These are phyloP conservation scores for Hyphopichia buzzinii DNA, from an alignment of 1,139 yeast species.

Conservation along the genomic window DNA sequence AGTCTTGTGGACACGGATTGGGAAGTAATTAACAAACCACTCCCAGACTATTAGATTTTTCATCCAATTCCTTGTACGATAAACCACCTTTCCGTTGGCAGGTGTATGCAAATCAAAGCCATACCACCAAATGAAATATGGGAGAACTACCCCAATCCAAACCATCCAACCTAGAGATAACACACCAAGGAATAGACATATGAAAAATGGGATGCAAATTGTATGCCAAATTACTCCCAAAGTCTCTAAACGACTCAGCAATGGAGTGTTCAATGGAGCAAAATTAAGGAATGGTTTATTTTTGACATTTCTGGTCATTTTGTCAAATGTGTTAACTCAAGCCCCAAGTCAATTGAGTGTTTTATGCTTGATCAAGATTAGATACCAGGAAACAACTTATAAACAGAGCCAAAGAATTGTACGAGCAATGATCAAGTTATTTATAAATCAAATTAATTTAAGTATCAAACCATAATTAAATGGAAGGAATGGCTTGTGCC, in stretches of 20 bases:
- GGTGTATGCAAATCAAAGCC: slow-evolving; percentile 61
- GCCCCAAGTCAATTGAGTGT: too few relatives aligned
- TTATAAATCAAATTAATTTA: too few relatives aligned
- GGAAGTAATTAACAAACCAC: slow-evolving; percentile 76
- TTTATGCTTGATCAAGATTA: too few relatives aligned
- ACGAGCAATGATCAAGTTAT: too few relatives aligned
- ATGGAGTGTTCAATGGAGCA: slow-evolving; percentile 57
- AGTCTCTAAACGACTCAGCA: slow-evolving; percentile 63
- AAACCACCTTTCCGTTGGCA: slow-evolving; percentile 65
- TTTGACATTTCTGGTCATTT: not conserved
- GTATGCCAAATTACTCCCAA: slow-evolving; percentile 76
- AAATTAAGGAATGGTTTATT: slow-evolving; percentile 23
- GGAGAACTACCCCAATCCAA: slow-evolving; percentile 63
- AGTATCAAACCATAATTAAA: too few relatives aligned
- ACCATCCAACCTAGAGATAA: slow-evolving; percentile 63
- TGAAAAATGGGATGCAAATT: slow-evolving; percentile 62
- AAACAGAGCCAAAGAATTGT: too few relatives aligned
- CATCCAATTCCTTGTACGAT: slow-evolving; percentile 57
- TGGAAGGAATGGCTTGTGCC: too few relatives aligned
- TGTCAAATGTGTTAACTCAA: too few relatives aligned
- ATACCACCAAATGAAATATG: slow-evolving; percentile 60
- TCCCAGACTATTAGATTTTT: slow-evolving; percentile 66
- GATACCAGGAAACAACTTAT: too few relatives aligned
- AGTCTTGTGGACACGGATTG: slow-evolving; percentile 71
- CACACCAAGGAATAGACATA: slow-evolving; percentile 51